Conservation (phyloP, 2,329 filamentous ascomycete species). For the Rutstroemia sydowiana region DNA sequence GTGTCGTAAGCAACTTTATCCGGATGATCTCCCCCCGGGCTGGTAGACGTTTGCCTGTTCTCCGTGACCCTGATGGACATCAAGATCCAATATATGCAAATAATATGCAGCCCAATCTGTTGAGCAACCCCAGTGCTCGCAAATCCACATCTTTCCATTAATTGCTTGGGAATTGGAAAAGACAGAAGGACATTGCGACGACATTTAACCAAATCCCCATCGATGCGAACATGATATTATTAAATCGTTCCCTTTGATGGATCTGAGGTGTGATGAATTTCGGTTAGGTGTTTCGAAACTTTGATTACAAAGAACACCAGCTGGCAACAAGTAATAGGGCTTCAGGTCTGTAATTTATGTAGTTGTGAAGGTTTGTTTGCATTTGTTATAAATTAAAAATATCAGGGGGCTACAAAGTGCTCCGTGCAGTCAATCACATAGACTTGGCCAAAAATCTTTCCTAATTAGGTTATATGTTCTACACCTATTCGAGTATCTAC, state of each 20-base stretch:
- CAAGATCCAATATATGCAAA: conserved; percentile 27
- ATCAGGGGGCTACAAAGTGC: conserved; percentile 6
- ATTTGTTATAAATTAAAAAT: conserved; percentile 7
- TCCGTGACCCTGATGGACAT: conserved; percentile 19
- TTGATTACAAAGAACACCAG: conserved; percentile 1
- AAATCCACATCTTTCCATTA: conserved; percentile 4
- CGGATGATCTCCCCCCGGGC: conserved; percentile 20
- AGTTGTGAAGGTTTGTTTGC: not conserved
- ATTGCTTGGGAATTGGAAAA: not conserved
- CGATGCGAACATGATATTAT: too few relatives aligned
- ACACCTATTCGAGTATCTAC: too few relatives aligned
- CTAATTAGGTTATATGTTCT: conserved; percentile 3
- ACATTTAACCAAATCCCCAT: too few relatives aligned
- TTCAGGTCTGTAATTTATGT: conserved; percentile 3
- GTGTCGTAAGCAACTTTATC: conserved; percentile 15
- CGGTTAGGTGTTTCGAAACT: not conserved
- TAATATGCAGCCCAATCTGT: conserved; percentile 15
- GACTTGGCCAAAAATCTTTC: conserved; percentile 3
- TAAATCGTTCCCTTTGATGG: too few relatives aligned
- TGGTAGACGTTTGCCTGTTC: conserved; percentile 16
- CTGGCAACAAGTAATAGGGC: too few relatives aligned
- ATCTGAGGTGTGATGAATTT: conserved; percentile 4
- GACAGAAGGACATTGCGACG: not conserved
- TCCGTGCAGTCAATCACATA: conserved; percentile 1
- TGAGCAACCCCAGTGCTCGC: conserved; percentile 13